Evolutionary conservation across 257 asterid genomes (phyloP).

Genomic region (Galeopsis tetrahit): DNA sequence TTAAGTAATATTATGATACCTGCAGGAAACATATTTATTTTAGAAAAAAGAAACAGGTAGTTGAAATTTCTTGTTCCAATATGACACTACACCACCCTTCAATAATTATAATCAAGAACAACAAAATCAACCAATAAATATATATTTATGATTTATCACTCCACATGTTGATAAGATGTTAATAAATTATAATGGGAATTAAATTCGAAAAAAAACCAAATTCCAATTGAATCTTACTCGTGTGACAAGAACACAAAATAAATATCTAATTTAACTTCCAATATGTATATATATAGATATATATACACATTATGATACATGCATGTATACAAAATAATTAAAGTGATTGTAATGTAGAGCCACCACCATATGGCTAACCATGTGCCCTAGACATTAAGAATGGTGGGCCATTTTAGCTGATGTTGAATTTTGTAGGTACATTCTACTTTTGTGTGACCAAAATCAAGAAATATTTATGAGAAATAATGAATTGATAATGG

Average conservation of each 20-base stretch:
- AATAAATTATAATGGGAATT: neutral
- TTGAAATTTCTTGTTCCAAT: neutral
- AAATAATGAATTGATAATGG: neutral
- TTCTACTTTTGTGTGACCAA: conserved; percentile 26
- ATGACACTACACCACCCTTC: neutral
- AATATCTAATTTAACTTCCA: neutral
- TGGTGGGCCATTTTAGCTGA: conserved; percentile 30
- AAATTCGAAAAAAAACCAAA: neutral
- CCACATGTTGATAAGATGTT: neutral
- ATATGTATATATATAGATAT: neutral
- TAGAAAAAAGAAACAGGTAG: neutral
- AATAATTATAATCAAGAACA: neutral
- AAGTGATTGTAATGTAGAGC: neutral
- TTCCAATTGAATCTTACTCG: neutral
- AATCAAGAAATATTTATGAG: conserved; percentile 22
- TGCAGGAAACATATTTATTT: no score
- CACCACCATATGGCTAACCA: conserved; percentile 27
- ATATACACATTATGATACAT: neutral
- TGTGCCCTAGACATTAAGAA: conserved; percentile 30
- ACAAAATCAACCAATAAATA: neutral
- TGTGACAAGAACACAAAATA: neutral
- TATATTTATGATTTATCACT: neutral
- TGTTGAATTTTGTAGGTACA: conserved; percentile 35
- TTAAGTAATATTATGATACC: no score
- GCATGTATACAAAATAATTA: conserved; percentile 12